Evolutionary conservation across 768 basidiomycete genomes (phyloP).

Genomic region (Auricularia cornea): DNA sequence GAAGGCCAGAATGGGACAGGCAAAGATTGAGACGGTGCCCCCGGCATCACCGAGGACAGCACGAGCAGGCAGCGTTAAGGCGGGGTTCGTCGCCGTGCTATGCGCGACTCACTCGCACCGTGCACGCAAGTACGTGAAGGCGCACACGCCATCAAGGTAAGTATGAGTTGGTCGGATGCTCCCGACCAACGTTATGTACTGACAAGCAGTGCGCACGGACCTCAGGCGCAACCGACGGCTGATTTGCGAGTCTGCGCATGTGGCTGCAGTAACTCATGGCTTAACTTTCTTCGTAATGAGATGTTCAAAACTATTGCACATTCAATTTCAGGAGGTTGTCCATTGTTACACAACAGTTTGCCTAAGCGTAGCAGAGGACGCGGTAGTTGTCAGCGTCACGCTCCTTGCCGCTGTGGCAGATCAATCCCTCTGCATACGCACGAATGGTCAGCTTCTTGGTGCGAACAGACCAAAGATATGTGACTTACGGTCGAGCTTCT

Average conservation of each 20-base stretch:
- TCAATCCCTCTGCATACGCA: too few relatives aligned
- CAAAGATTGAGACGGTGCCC: neutral
- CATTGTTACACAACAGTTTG: too few relatives aligned
- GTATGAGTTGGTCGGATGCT: neutral
- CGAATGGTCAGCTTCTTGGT: too few relatives aligned
- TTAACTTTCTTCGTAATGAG: too few relatives aligned
- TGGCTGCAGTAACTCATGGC: too few relatives aligned
- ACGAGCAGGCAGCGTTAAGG: neutral
- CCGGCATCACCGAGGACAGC: neutral
- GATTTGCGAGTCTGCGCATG: too few relatives aligned
- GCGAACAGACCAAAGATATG: neutral
- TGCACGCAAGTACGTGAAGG: neutral
- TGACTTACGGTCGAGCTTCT: constrained; percentile 40
- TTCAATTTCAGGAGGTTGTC: too few relatives aligned
- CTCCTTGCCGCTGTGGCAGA: too few relatives aligned
- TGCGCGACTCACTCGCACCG: neutral
- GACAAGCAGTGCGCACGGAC: neutral
- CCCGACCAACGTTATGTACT: neutral
- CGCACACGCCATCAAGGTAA: neutral
- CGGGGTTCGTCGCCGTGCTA: neutral
- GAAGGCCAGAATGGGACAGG: neutral
- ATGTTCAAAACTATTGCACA: too few relatives aligned
- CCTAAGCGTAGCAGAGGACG: too few relatives aligned
- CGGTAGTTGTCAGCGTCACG: too few relatives aligned
- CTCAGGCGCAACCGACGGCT: neutral